phyloP scores from a whole-genome alignment of 352 stramenopile genomes.

The Pythium periplocum region DNA sequence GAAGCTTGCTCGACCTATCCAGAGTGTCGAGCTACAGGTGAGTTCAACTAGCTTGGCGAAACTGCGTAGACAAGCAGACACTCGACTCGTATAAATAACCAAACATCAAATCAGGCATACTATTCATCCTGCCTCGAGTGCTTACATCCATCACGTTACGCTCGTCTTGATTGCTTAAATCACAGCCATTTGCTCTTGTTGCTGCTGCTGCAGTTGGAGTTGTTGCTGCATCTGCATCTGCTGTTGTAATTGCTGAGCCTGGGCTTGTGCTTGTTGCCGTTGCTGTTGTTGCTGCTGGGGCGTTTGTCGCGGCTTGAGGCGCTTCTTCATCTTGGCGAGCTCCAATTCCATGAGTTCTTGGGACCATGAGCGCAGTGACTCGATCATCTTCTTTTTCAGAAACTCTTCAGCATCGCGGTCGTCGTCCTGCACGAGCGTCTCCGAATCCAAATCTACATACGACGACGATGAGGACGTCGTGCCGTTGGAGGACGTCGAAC shows the following conservation, averaged over 20 bases:
- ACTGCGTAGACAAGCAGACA: neutral
- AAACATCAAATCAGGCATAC: neutral
- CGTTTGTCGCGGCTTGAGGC: slow-evolving; percentile 28
- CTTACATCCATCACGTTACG: too few species aligned
- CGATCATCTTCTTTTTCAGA: slow-evolving; percentile 76
- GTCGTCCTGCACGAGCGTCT: slow-evolving; percentile 28
- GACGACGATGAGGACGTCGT: slow-evolving; percentile 14
- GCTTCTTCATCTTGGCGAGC: slow-evolving; percentile 63
- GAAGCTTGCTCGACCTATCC: slow-evolving; percentile 1
- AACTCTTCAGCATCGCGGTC: slow-evolving; percentile 40
- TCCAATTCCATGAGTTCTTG: slow-evolving; percentile 69
- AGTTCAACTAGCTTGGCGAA: too few species aligned
- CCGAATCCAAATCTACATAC: slow-evolving; percentile 30
- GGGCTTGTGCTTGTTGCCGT: neutral
- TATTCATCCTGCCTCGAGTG: neutral
- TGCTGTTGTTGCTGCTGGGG: slow-evolving; percentile 2
- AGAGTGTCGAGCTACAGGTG: neutral
- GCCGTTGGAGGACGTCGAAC: neutral
- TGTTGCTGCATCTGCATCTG: neutral
- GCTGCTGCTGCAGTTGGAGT: slow-evolving; percentile 8
- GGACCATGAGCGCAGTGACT: slow-evolving; percentile 58
- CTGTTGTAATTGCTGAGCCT: neutral
- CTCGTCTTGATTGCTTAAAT: slow-evolving; percentile 1
- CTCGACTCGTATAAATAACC: neutral
- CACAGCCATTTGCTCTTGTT: slow-evolving; percentile 27